Conservation (phyloP, 2,329 filamentous ascomycete species). For the Iodosphaeria phyllophila region DNA sequence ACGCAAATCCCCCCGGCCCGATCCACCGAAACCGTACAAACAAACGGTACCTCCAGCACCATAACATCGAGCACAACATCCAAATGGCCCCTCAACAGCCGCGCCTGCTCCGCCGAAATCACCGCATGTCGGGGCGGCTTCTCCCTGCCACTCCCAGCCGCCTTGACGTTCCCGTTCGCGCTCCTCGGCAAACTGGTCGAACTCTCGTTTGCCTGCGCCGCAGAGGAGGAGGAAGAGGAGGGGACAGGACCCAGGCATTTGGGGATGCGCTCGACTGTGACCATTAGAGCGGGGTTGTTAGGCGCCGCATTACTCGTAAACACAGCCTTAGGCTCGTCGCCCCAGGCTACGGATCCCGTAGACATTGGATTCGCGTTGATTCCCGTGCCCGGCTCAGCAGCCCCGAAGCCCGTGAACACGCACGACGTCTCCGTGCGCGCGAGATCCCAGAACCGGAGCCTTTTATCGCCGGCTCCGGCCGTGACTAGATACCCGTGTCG, state of each 20-base stretch:
- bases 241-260: too few relatives aligned
- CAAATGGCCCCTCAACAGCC: constrained; percentile 68
- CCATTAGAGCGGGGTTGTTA: constrained; percentile 23
- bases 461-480: constrained; percentile 76
- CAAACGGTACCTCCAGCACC: constrained; percentile 76
- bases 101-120: constrained; percentile 74
- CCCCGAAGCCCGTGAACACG: constrained; percentile 66
- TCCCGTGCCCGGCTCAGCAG: too few relatives aligned
- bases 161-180: constrained; percentile 7
- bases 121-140: constrained; percentile 58
- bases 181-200: too few relatives aligned
- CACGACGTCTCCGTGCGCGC: constrained; percentile 57
- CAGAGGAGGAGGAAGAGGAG: constrained; percentile 12
- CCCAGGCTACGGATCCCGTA: too few relatives aligned
- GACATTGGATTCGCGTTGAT: too few relatives aligned
- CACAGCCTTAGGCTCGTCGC: constrained; percentile 51
- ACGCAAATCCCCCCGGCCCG: constrained; percentile 79
- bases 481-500: constrained; percentile 73
- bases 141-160: constrained; percentile 10
- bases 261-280: constrained; percentile 46
- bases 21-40: constrained; percentile 84
- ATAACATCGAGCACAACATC: constrained; percentile 78
- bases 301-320: constrained; percentile 45
- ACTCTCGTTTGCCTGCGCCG: constrained; percentile 13
- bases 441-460: constrained; percentile 87